phyloP scores from a whole-genome alignment of 345 rosid genomes.

The Clarkia xantiana region DNA sequence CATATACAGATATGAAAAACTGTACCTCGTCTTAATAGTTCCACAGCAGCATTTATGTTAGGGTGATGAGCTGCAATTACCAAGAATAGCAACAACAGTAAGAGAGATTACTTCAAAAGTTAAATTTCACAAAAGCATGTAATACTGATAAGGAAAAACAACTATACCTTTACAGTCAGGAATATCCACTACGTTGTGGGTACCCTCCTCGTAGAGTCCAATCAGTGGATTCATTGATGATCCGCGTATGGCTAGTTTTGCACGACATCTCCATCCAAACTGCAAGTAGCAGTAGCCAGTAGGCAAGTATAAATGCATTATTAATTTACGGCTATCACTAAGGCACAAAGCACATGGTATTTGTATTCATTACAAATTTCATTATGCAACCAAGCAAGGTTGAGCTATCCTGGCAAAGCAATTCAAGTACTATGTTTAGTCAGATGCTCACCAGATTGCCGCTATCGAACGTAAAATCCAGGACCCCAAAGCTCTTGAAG shows the following conservation, averaged over 20 bases:
- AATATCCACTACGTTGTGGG: slow-evolving; percentile 72
- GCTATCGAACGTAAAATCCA: slow-evolving; percentile 79
- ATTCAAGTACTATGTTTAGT: background rate
- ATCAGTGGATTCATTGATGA: slow-evolving; percentile 45
- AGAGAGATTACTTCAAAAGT: background rate
- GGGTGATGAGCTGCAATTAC: slow-evolving; percentile 77
- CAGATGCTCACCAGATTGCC: slow-evolving; percentile 44
- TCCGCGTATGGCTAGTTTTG: slow-evolving; percentile 88
- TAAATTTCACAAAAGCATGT: background rate
- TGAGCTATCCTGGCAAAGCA: background rate
- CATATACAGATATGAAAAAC: background rate
- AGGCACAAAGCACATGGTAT: too few species aligned
- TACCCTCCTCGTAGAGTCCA: slow-evolving; percentile 43
- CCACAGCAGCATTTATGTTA: slow-evolving; percentile 67
- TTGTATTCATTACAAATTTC: too few species aligned
- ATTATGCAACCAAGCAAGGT: slow-evolving; percentile 8
- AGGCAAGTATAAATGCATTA: too few species aligned
- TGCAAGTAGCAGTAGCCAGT: slow-evolving; percentile 14
- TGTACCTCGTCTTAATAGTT: slow-evolving; percentile 60
- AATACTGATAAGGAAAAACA: background rate
- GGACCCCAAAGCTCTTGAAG: slow-evolving; percentile 47
- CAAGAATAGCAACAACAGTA: slow-evolving; percentile 1
- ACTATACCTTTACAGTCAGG: slow-evolving; percentile 64
- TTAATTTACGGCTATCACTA: too few species aligned
- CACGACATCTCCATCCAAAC: slow-evolving; percentile 96